phyloP scores from a whole-genome alignment of 129 eudicot genomes.

The Artemisia tridentata region DNA sequence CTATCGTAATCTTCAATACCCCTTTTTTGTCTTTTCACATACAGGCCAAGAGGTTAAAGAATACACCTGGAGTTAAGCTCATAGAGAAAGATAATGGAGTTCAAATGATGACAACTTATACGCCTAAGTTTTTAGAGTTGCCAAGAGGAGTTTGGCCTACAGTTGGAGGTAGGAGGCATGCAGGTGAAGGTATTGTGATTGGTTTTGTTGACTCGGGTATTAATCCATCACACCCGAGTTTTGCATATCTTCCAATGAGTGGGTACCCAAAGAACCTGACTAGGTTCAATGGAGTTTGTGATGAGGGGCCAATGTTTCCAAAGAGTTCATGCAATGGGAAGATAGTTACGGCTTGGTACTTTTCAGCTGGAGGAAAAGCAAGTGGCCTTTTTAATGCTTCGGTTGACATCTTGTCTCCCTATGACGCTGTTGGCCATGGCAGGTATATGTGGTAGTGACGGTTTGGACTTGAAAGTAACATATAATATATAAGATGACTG shows the following conservation, averaged over 20 bases:
- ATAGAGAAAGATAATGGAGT: slow-evolving; percentile 74
- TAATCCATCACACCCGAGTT: slow-evolving; percentile 84
- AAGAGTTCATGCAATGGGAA: slow-evolving; percentile 83
- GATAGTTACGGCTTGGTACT: slow-evolving; percentile 83
- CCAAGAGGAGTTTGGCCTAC: slow-evolving; percentile 72
- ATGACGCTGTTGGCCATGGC: slow-evolving; percentile 93
- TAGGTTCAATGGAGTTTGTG: slow-evolving; percentile 57
- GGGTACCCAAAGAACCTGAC: slow-evolving; percentile 28
- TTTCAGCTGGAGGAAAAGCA: slow-evolving; percentile 77
- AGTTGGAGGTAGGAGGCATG: slow-evolving; percentile 49
- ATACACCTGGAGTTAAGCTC: slow-evolving; percentile 54
- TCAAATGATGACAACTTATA: slow-evolving; percentile 75
- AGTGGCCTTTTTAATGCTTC: slow-evolving; percentile 55
- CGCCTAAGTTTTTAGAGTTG: slow-evolving; percentile 70
- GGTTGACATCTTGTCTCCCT: slow-evolving; percentile 74
- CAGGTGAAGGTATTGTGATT: slow-evolving; percentile 88
- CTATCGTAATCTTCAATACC: neutral
- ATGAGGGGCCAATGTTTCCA: slow-evolving; percentile 80
- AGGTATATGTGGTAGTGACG: slow-evolving; percentile 43
- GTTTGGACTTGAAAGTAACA: no score
- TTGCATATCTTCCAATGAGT: slow-evolving; percentile 43
- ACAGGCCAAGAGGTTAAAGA: slow-evolving; percentile 58
- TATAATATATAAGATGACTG: no score
- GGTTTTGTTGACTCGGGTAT: slow-evolving; percentile 94
- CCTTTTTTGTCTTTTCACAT: neutral